Evolutionary conservation across 225 moss, liverwort and hornwort species (phyloP).

Genomic region (Ulota crispa): DNA sequence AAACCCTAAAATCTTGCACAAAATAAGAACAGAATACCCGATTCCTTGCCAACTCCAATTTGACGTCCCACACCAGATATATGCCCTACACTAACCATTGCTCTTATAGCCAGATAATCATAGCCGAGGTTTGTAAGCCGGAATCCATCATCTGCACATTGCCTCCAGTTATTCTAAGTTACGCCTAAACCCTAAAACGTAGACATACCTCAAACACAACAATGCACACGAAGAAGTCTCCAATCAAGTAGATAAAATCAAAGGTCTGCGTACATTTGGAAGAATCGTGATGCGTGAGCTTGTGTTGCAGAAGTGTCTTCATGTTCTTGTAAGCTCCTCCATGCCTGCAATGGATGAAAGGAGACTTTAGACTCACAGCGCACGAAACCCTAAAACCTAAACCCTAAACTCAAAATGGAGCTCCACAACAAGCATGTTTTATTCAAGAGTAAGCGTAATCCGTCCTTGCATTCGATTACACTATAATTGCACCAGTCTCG

Average conservation of each 20-base stretch:
- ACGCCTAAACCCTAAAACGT: background rate
- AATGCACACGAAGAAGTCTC: background rate
- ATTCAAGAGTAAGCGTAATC: background rate
- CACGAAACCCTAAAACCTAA: background rate
- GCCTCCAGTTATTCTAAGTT: too few species aligned
- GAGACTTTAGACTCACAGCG: background rate
- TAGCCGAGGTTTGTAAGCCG: conserved; percentile 91
- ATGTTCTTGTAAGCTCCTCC: conserved; percentile 97
- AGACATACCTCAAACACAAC: background rate
- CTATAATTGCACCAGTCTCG: background rate
- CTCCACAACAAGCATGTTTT: background rate
- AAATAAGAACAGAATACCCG: conserved; percentile 43
- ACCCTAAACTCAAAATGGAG: background rate
- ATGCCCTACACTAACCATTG: conserved; percentile 94
- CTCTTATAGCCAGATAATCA: conserved; percentile 89
- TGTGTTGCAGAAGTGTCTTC: conserved; percentile 87
- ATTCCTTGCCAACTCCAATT: conserved; percentile 98
- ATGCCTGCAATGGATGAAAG: conserved; percentile 61
- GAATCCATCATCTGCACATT: conserved; percentile 83
- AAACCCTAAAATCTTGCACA: background rate
- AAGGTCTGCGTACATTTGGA: conserved; percentile 68
- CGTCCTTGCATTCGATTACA: background rate
- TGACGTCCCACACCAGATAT: conserved; percentile 94
- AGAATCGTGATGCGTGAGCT: conserved; percentile 96
- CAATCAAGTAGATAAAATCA: background rate